Base-by-base conservation (phyloP, 2,329 filamentous ascomycete genomes). In the Curvularia spicifera region DNA sequence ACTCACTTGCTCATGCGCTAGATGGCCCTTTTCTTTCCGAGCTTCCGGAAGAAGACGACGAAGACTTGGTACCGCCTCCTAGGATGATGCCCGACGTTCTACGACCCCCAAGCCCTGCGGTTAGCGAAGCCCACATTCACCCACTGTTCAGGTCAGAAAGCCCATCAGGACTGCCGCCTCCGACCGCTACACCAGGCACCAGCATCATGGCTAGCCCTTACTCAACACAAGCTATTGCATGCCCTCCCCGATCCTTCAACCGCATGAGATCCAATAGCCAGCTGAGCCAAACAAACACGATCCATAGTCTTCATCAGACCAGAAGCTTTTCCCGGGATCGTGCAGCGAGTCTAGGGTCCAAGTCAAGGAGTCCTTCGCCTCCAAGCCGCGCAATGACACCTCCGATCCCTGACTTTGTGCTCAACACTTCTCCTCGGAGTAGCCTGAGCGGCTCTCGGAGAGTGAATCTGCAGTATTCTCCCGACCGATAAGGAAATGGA, bases 81-180 rank as follows among this genome's bases (percentile, higher is more conserved):
- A 75, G 65, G 40, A 66, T 76, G 61, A 68, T 72, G 53, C 67
- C 68, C 4, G 74, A 76, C 51, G 61, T 59, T 6, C 75, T 74
- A 13, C 72, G 73, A 31, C 75, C 79, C 26, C 71, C 71, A 5
- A 79, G 76, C 48, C 78, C 77, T 28, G 70, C 66, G 49, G 65
- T 75, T 15, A 82, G 82, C 67, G 89, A 93, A 72, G 82, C 87
- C 3, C 86, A 92, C 70, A 92, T 93, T 45, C 90, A 93, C 73
- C 90, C 90, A 8, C 82, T 93, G 3, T 93, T 93, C 79, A 84
- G 90, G 58, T 88, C 87, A 5, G 89, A 91, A 70, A 90, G 87
- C 40, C 88, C 88, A 0, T 83, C 81, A 1, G 56, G 56, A 10
- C 33, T 58, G 15, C 89, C 89, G 7, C 87, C 89, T 1, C 85